Conservation (phyloP, 768 basidiomycete species). For the Serendipita sp. region DNA sequence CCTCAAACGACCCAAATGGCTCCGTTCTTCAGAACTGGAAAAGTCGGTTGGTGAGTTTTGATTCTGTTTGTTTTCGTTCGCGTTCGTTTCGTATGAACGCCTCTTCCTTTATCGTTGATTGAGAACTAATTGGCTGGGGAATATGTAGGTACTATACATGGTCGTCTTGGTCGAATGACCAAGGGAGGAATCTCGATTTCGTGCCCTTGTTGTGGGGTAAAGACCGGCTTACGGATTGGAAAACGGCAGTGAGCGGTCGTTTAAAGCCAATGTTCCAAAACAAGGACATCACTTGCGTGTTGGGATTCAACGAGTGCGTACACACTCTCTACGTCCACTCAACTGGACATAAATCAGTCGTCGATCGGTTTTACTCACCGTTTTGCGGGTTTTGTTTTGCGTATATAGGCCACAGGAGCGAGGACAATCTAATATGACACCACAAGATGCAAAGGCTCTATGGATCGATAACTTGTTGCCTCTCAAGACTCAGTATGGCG, state of each 20-base stretch:
- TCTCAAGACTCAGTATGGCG: conserved; percentile 23
- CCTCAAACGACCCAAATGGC: conserved; percentile 25
- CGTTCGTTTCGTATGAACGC: background rate
- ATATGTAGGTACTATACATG: conserved; percentile 37
- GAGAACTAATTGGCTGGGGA: background rate
- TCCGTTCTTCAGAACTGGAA: conserved; percentile 29
- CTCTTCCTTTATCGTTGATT: background rate
- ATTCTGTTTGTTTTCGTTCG: background rate
- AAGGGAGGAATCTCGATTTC: conserved; percentile 29
- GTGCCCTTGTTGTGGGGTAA: conserved; percentile 43
- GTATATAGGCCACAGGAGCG: conserved; percentile 19
- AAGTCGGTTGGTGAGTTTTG: conserved; percentile 31
- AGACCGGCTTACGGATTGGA: conserved; percentile 22
- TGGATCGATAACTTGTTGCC: conserved; percentile 41
- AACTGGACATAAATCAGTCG: background rate
- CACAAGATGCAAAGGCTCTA: conserved; percentile 30
- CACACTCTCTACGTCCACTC: background rate
- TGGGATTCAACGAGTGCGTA: conserved; percentile 40
- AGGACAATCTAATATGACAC: conserved; percentile 35
- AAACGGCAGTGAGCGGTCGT: conserved; percentile 22
- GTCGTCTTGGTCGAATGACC: conserved; percentile 20
- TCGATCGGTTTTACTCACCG: background rate
- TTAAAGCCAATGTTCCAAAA: conserved; percentile 19
- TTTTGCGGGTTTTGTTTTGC: conserved; percentile 10
- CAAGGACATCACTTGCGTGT: conserved; percentile 24